Evolutionary conservation across 2,329 filamentous ascomycete genomes (phyloP).

Genomic region (Anthostomella pinea): DNA sequence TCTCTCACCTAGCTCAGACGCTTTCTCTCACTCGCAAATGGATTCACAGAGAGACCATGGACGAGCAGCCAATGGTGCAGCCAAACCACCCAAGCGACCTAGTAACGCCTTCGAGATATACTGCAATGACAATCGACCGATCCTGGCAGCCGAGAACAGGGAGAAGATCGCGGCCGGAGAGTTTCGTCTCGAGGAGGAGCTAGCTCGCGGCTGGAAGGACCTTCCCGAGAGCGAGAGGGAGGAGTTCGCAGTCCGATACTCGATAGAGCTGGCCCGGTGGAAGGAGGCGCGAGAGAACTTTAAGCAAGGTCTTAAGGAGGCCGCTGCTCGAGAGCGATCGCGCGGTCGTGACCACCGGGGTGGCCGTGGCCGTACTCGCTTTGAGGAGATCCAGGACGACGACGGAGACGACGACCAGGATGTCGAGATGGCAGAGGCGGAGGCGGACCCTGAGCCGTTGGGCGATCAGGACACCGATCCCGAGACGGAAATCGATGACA

Average conservation of each 20-base stretch:
- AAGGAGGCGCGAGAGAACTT: constrained; percentile 42
- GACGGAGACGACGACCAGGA: constrained; percentile 22
- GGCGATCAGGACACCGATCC: constrained; percentile 22
- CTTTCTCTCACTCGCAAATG: constrained; percentile 49
- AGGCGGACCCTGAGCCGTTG: constrained; percentile 17
- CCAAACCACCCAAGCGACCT: constrained; percentile 42
- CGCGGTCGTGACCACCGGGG: constrained; percentile 20
- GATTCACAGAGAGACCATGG: constrained; percentile 36
- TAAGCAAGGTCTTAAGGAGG: constrained; percentile 30
- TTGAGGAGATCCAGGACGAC: constrained; percentile 27
- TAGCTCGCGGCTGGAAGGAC: constrained; percentile 54
- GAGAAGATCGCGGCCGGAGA: constrained; percentile 34
- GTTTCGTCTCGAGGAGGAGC: constrained; percentile 51
- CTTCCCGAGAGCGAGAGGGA: constrained; percentile 49
- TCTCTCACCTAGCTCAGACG: constrained; percentile 50
- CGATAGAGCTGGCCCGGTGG: constrained; percentile 39
- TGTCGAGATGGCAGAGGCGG: constrained; percentile 20
- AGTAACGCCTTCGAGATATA: constrained; percentile 54
- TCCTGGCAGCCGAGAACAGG: constrained; percentile 44
- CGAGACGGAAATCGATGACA: constrained; percentile 34
- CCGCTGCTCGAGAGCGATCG: constrained; percentile 29
- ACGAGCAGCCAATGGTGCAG: constrained; percentile 38
- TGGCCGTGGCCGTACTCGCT: constrained; percentile 23
- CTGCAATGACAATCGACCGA: constrained; percentile 47
- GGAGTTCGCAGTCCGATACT: constrained; percentile 44